A percentile compares a stretch with the other conserved stretches of the same genome.
Evolutionary conservation across 169 alveolate genomes (phyloP).

Genomic region (Eimeria praecox): DNA sequence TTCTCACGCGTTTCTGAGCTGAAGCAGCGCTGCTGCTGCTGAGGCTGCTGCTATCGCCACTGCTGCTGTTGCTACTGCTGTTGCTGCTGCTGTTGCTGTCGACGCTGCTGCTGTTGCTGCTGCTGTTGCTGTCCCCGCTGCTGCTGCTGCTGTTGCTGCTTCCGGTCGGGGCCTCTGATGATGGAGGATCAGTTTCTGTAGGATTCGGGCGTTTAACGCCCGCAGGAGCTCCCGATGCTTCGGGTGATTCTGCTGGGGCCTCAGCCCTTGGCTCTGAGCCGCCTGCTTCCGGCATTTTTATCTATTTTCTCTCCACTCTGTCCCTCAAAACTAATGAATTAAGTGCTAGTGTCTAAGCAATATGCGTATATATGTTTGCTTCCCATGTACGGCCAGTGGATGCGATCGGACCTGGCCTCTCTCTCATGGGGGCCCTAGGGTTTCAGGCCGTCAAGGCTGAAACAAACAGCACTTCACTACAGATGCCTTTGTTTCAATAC

Average conservation of each 20-base stretch:
- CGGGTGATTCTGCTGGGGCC: constrained; percentile 14
- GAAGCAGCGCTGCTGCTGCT: constrained; percentile 19
- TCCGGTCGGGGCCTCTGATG: no score
- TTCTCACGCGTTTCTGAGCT: background rate
- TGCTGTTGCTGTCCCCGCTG: background rate
- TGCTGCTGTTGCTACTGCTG: background rate
- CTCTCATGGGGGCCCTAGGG: no score
- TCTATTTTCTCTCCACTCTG: background rate
- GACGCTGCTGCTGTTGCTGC: background rate
- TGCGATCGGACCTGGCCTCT: no score
- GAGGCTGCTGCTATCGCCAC: background rate
- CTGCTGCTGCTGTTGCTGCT: background rate
- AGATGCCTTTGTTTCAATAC: no score
- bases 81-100: background rate
- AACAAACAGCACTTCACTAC: no score
- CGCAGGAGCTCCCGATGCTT: background rate
- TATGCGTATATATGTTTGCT: no score
- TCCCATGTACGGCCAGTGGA: no score
- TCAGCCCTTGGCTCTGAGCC: background rate
- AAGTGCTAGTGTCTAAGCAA: no score
- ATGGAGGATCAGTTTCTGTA: background rate
- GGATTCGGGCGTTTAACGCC: no score
- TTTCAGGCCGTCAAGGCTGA: no score
- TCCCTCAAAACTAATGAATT: background rate
- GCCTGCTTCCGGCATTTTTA: background rate